Evolutionary conservation across 2,329 filamentous ascomycete genomes (phyloP).

Genomic region (Leptosphaerulina australis): DNA sequence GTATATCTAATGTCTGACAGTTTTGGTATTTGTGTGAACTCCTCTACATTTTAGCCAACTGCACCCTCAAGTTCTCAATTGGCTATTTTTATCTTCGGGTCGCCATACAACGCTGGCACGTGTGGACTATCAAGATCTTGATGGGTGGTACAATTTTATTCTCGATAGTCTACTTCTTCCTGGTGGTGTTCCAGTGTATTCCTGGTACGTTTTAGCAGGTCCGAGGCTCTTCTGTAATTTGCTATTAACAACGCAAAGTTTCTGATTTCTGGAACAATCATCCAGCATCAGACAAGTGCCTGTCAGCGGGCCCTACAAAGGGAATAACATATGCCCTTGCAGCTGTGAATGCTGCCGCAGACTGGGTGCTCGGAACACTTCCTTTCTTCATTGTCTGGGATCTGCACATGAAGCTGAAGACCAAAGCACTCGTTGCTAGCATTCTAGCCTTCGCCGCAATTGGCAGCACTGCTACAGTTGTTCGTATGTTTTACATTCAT

Average conservation of each 20-base stretch:
- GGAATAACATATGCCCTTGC: slow-evolving; percentile 55
- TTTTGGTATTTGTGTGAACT: slow-evolving; percentile 64
- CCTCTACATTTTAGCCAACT: slow-evolving; percentile 58
- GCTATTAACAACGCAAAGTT: slow-evolving; percentile 29
- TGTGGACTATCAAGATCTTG: slow-evolving; percentile 55
- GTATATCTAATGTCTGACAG: slow-evolving; percentile 23
- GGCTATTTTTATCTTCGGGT: slow-evolving; percentile 61
- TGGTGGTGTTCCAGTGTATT: slow-evolving; percentile 60
- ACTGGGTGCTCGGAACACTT: slow-evolving; percentile 44
- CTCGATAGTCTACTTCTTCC: slow-evolving; percentile 57
- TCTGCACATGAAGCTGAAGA: slow-evolving; percentile 60
- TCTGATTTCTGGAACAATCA: slow-evolving; percentile 58
- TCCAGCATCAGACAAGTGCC: slow-evolving; percentile 49
- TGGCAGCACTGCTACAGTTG: slow-evolving; percentile 59
- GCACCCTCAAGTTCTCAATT: slow-evolving; percentile 59
- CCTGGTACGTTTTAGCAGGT: slow-evolving; percentile 39
- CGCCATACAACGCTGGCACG: slow-evolving; percentile 54
- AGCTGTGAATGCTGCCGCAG: slow-evolving; percentile 38
- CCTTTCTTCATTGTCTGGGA: slow-evolving; percentile 60
- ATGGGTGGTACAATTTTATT: slow-evolving; percentile 55
- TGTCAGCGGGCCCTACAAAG: slow-evolving; percentile 56
- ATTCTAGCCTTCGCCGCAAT: slow-evolving; percentile 52
- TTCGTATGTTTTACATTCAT: slow-evolving; percentile 53
- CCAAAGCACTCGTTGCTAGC: slow-evolving; percentile 59
- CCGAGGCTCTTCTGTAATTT: background rate